Percentiles rank a stretch among this genome's conserved stretches.
phyloP scores from a whole-genome alignment of 1,139 yeast genomes.

The Hemisphaericaspora xylofermentans region DNA sequence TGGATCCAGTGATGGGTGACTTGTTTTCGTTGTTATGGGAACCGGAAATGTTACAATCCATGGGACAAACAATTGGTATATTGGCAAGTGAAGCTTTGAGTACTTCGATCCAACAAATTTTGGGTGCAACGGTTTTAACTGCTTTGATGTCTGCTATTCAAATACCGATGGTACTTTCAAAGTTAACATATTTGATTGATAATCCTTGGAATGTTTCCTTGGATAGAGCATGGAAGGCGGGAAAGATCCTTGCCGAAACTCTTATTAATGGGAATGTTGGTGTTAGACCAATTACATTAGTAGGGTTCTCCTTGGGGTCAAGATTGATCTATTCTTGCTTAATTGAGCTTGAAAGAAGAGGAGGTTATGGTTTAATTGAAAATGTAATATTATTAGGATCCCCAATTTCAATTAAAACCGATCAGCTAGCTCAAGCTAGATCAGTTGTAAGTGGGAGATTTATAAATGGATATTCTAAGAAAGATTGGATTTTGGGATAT shows the following conservation, averaged over 20 bases:
- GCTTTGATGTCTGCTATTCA: conserved; percentile 96
- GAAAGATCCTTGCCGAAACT: conserved; percentile 87
- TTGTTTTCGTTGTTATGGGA: conserved; percentile 92
- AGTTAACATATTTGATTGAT: conserved; percentile 84
- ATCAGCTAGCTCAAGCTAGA: conserved; percentile 76
- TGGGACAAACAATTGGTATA: conserved; percentile 93
- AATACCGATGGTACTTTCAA: conserved; percentile 87
- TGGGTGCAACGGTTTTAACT: conserved; percentile 89
- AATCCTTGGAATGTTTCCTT: conserved; percentile 98
- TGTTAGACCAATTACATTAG: conserved; percentile 85
- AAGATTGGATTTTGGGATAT: conserved; percentile 97
- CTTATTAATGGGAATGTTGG: conserved; percentile 85
- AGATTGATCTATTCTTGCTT: conserved; percentile 90
- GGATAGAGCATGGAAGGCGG: conserved; percentile 98
- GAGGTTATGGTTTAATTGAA: conserved; percentile 86
- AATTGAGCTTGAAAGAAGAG: conserved; percentile 78
- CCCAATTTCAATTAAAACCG: conserved; percentile 78
- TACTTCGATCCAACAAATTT: conserved; percentile 89
- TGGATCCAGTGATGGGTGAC: conserved; percentile 98
- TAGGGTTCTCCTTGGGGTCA: conserved; percentile 94
- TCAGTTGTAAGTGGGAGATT: conserved; percentile 90
- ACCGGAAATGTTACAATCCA: conserved; percentile 93
- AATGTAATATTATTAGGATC: conserved; percentile 88
- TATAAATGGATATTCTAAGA: conserved; percentile 85
- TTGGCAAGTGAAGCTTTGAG: conserved; percentile 92